Evolutionary conservation across 306 rosid species (phyloP).

Genomic region (Medicago arabica): DNA sequence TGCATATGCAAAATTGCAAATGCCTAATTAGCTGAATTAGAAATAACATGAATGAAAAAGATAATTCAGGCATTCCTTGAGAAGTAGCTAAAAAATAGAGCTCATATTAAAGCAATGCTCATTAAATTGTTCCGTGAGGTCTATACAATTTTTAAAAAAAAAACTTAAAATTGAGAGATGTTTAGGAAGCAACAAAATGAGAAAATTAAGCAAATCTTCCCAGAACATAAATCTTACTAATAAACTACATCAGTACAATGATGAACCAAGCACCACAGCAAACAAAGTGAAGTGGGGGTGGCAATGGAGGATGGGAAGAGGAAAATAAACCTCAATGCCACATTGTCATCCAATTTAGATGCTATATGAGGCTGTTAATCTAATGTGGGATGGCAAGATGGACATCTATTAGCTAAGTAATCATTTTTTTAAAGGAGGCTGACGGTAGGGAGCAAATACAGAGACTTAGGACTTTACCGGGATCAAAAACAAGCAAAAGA

Average conservation of each 20-base stretch:
- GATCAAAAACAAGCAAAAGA: not conserved
- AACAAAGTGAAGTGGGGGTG: not conserved
- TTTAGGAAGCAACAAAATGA: conserved; percentile 4
- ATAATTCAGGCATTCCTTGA: conserved; percentile 4
- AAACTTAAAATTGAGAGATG: not conserved
- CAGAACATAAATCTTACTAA: not conserved
- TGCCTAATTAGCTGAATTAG: conserved; percentile 9
- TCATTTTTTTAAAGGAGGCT: not conserved
- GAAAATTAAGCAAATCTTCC: not conserved
- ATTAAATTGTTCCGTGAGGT: not conserved
- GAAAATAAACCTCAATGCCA: not conserved
- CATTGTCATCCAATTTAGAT: not conserved
- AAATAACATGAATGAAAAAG: conserved; percentile 12
- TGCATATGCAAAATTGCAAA: not conserved
- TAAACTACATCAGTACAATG: not conserved
- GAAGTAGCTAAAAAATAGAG: not conserved
- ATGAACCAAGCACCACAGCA: not conserved
- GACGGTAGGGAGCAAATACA: not conserved
- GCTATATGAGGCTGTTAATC: not conserved
- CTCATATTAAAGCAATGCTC: not conserved
- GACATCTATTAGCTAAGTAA: not conserved
- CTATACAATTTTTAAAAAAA: not conserved
- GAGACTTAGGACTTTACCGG: not conserved
- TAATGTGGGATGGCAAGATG: not conserved
- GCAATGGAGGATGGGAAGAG: not conserved